A percentile compares a stretch with the other conserved stretches of the same genome.
Evolutionary conservation across 2,329 filamentous ascomycete genomes (phyloP).

Genomic region (Pseudocercospora cruenta): DNA sequence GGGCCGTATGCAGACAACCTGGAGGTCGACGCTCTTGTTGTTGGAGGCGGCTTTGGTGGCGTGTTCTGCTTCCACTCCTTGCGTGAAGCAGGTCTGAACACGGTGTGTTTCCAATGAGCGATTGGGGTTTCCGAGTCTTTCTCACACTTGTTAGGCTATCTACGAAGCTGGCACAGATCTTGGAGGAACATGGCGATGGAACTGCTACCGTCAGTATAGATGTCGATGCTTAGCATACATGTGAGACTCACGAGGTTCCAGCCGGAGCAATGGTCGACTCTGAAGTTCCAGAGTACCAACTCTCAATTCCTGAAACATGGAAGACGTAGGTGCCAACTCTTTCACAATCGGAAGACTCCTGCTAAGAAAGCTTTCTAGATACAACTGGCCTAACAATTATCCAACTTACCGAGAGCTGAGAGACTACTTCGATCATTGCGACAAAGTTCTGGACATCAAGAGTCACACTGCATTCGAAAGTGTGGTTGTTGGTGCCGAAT

Average conservation of each 20-base stretch:
- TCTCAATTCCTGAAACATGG: conserved; percentile 50
- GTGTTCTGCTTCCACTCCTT: conserved; percentile 41
- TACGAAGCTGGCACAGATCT: conserved; percentile 43
- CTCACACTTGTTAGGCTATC: conserved; percentile 23
- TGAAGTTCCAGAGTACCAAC: conserved; percentile 52
- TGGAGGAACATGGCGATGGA: conserved; percentile 51
- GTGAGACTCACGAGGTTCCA: conserved; percentile 33
- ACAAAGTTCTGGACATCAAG: conserved; percentile 58
- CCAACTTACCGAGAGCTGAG: conserved; percentile 50
- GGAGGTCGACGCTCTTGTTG: conserved; percentile 32
- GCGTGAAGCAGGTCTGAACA: conserved; percentile 1
- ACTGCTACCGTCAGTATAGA: conserved; percentile 46
- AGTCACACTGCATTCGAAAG: conserved; percentile 59
- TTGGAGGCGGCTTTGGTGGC: conserved; percentile 51
- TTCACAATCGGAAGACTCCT: not conserved
- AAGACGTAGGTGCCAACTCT: conserved; percentile 44
- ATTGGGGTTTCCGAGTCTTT: not conserved
- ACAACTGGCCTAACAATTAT: conserved; percentile 24
- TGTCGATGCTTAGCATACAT: not conserved
- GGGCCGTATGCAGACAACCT: conserved; percentile 35
- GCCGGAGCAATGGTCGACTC: conserved; percentile 51
- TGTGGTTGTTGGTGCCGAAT: conserved; percentile 58
- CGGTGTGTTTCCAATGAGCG: not conserved
- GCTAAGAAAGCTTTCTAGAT: conserved; percentile 12
- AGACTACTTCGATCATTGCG: conserved; percentile 63